Evolutionary conservation across 2,329 filamentous ascomycete species (phyloP).

Genomic region (Sporothrix schenckii): DNA sequence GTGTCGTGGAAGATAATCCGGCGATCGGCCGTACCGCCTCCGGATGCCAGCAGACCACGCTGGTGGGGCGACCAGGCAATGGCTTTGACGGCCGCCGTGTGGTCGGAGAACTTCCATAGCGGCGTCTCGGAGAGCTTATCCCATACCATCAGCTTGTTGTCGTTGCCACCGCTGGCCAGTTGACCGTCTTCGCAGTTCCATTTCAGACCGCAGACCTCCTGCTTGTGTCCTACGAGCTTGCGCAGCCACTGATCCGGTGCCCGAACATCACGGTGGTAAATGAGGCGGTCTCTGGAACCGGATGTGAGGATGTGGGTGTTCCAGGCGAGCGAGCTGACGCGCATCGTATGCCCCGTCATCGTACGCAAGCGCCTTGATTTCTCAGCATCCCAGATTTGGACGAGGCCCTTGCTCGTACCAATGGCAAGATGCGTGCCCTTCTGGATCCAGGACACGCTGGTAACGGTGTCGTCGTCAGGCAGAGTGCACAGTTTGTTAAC

Average conservation of each 20-base stretch:
- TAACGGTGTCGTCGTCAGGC: constrained; percentile 82
- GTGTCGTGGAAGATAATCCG: constrained; percentile 99
- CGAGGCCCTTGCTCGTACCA: constrained; percentile 88
- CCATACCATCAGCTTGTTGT: constrained; percentile 99
- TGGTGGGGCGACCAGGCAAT: constrained; percentile 98
- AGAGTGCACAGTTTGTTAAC: constrained; percentile 90
- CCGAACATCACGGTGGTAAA: constrained; percentile 94
- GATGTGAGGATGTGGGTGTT: constrained; percentile 97
- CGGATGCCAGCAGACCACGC: constrained; percentile 88
- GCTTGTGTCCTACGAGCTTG: constrained; percentile 90
- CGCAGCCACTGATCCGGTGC: constrained; percentile 87
- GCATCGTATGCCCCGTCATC: constrained; percentile 94
- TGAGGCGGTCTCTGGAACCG: constrained; percentile 87
- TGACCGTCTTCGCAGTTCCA: constrained; percentile 98
- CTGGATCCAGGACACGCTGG: constrained; percentile 98
- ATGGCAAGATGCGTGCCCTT: constrained; percentile 94
- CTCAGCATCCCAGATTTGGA: constrained; percentile 97
- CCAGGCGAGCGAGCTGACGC: constrained; percentile 94
- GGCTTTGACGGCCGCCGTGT: constrained; percentile 94
- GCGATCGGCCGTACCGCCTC: constrained; percentile 91
- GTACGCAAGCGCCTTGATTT: constrained; percentile 81
- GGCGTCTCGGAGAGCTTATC: constrained; percentile 93
- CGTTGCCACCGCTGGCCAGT: constrained; percentile 92
- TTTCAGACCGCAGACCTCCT: constrained; percentile 93
- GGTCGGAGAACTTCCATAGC: constrained; percentile 90